Evolutionary conservation across 371 early-diverging fungal genomes (phyloP), one percentile per base, ranked within the genome.

Genomic region (Syncephalis plumigaleata): DNA sequence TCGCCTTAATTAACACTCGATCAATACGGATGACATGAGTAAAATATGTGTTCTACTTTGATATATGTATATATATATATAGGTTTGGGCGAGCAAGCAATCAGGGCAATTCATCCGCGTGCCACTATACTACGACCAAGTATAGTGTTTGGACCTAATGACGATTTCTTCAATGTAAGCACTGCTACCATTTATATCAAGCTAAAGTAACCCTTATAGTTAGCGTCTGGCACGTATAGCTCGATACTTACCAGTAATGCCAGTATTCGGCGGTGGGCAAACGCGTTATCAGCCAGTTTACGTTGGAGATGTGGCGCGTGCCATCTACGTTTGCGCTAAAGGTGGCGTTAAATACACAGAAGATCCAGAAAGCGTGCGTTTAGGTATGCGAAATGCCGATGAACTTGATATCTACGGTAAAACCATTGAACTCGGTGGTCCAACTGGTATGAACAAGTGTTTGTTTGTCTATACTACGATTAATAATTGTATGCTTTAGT

Each of bases 221-320:
- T 18, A 56, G 56, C 38, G 56, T 46, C 56, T 57, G 39, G 47
- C 45, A 3, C 49, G 46, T 52, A 25, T 55, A 43, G 47, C 56
- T 9, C 38, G 36, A 46, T 39, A 39, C 38, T 44, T 61, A 17
- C 59, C 58, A n/a, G 42, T 57, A 37, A 49, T 61, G 45, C 61
- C 60, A 9, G 55, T 60, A 36, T 60, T 60, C 25, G 55, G 49
- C 24, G 60, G 60, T 11, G 60, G 60, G 1, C 37, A 23, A 11
- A 60, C 57, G 16, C 55, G 55, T 36, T 60, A 55, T 40, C 60
- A 60, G 46, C 60, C 60, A 27, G 51, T 60, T 16, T 53, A 57
- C 40, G 58, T 60, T 3, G 52, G 55, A 47, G 60, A 60, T 51
- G 22, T 60, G 37, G 60, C 58, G 7, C 40, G 24, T n/a, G 58